Evolutionary conservation across 1,139 yeast genomes (phyloP).

Genomic region (Saccharomyces hybrid): DNA sequence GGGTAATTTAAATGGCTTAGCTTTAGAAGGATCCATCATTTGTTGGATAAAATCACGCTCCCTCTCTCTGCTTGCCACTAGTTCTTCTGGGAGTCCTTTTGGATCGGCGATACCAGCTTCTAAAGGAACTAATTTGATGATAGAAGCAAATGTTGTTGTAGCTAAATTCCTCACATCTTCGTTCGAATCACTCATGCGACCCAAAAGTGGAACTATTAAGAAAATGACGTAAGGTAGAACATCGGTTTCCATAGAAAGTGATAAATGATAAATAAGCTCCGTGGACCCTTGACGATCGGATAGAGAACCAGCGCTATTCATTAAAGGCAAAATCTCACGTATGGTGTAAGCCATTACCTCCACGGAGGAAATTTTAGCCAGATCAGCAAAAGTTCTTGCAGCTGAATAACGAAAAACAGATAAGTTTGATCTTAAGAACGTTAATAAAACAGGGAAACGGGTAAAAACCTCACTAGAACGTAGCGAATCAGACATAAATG

Average conservation of each 20-base stretch:
- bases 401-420: slow-evolving; percentile 86
- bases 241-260: slow-evolving; percentile 78
- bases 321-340: slow-evolving; percentile 69
- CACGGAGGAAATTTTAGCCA: slow-evolving; percentile 68
- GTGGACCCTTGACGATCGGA: slow-evolving; percentile 87
- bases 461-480: slow-evolving; percentile 42
- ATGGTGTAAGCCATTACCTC: slow-evolving; percentile 74
- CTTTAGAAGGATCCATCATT: slow-evolving; percentile 97
- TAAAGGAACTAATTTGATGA: slow-evolving; percentile 88
- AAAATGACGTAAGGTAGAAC: slow-evolving; percentile 93
- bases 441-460: slow-evolving; percentile 43
- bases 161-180: slow-evolving; percentile 84
- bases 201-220: slow-evolving; percentile 90
- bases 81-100: slow-evolving; percentile 77
- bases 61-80: slow-evolving; percentile 81
- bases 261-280: slow-evolving; percentile 81
- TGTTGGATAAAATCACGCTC: slow-evolving; percentile 94
- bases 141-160: slow-evolving; percentile 93
- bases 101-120: slow-evolving; percentile 99
- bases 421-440: slow-evolving; percentile 59
- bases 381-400: slow-evolving; percentile 80
- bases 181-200: slow-evolving; percentile 96
- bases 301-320: slow-evolving; percentile 72
- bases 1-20: slow-evolving; percentile 80
- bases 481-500: slow-evolving; percentile 47